These are phyloP conservation scores for Porogramme epimiltina DNA, from an alignment of 1,284 basidiomycete genomes.

Conservation along the genomic window DNA sequence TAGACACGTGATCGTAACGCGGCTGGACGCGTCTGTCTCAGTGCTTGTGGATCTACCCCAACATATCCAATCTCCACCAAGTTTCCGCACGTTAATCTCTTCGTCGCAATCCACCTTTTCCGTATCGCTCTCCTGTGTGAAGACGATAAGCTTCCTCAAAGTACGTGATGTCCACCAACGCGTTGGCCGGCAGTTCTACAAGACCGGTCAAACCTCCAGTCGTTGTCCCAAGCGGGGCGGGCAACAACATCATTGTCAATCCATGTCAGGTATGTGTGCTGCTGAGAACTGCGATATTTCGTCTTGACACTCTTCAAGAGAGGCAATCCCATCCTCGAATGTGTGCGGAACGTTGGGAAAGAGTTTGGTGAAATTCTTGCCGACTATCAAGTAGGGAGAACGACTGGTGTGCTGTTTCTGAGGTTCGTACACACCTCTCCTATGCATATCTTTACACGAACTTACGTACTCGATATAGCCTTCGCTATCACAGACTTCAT, in stretches of 20 bases:
- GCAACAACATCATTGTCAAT: slow-evolving; percentile 80
- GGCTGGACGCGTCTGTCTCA: no score
- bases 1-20: no score
- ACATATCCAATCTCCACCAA: no score
- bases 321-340: slow-evolving; percentile 86
- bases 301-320: slow-evolving; percentile 48
- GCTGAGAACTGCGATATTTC: neutral
- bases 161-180: neutral
- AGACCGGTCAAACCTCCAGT: slow-evolving; percentile 52
- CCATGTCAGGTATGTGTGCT: slow-evolving; percentile 52
- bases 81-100: no score
- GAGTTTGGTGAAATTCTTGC: slow-evolving; percentile 94
- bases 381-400: slow-evolving; percentile 96
- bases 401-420: slow-evolving; percentile 90
- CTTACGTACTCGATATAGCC: slow-evolving; percentile 46
- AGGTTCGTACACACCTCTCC: slow-evolving; percentile 52
- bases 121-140: no score
- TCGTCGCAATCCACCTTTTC: no score
- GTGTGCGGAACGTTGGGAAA: slow-evolving; percentile 87
- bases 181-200: slow-evolving; percentile 1
- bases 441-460: neutral
- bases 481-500: slow-evolving; percentile 95
- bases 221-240: slow-evolving; percentile 58
- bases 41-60: no score
- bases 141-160: no score